Base-by-base conservation (phyloP, 2,329 filamentous ascomycete genomes). In the Hymenoscyphus occultus region DNA sequence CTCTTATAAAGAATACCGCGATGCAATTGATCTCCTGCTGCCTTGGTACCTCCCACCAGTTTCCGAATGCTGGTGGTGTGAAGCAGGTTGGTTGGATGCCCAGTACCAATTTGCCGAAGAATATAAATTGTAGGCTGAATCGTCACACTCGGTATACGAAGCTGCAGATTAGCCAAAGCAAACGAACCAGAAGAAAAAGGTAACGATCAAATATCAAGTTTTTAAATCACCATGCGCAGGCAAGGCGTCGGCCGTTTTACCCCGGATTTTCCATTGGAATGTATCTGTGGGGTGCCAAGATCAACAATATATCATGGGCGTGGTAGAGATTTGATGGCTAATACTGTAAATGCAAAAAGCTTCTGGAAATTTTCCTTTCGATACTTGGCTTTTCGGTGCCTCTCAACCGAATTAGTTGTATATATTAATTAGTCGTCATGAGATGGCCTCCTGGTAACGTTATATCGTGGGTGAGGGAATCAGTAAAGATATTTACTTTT, bases 261-360 rank as follows among this genome's bases (percentile, higher is more conserved):
- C 56, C 56, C 56, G 32, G 56, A 59, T 59, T 59, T 39, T 59
- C 32, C 32, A 57, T 59, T 40, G 56, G 56, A 54, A 54, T 54
- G 48, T 54, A 13, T 13, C 22, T 10, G 48, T 54, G 19, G 48
- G 13, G 48, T 54, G 19, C 48, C 48, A 54, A 54, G 48, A 54
- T 19, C 22, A 13, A 22, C 12, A 28, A 54, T 51, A 54, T 54
- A 13, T 54, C 35, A 35, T 35, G 5, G 35, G 35, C 35, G 35
- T 35, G 35, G 48, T 5, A 22, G 14, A 19, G 19, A 22, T 5
- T 22, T 54, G n/a, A 12, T 28, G 48, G 48, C 48, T 54, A 54
- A 54, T 54, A 54, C 35, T 35, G 35, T 35, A 28, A 10, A 54
- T 10, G 7, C 9, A 22, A 2, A 54, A 54, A n/a, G n/a, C 22